Base-by-base conservation (phyloP, 306 rosid genomes). In the Prunus mongolica region DNA sequence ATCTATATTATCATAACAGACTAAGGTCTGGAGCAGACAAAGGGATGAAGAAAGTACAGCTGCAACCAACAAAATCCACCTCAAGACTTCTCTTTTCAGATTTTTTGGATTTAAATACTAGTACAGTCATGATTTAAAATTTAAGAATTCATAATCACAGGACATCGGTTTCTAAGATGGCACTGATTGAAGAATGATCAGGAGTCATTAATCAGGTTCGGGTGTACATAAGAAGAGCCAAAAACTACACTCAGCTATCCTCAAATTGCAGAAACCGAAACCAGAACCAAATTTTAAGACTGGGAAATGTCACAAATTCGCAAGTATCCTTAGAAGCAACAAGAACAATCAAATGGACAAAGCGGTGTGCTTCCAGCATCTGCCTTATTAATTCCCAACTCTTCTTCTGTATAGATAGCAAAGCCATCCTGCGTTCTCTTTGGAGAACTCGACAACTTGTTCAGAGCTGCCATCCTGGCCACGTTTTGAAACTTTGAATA, bases 401-500 rank as follows among this genome's bases (percentile, higher is more conserved):
- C 97, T 46, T 93, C 96, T 80, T 89, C 93, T 2, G 88, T 80
- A 81, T 82, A 93, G 62, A 93, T 25, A 22, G 82, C 8, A 61
- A 91, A 67, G 5, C 97, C 96, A 71, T 93, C 97, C 38, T 72
- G 76, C 4, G 88, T 86, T 77, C 54, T 89, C 81, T 32, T 32
- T 32, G 0, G 38, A 12, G 19, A 41, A 15, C 30, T 44, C 9
- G 32, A 65, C 49, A 8, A 32, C 47, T 30, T 30, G 34, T 30
- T 30, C 34, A 30, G 3, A 30, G 34, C 34, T 4, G 34, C 34
- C 3, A 30, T 30, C 34, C 34, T 30, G 34, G 72, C 97, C 83
- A 92, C 97, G 10, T 96, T 84, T 88, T 95, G 97, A 81, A 95
- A 92, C 87, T 95, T 95, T 45, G 97, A 87, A 83, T 95, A 95